These are phyloP conservation scores for Aphelidium insulamus DNA, from an alignment of 371 early-diverging fungal species.

Conservation along the genomic window DNA sequence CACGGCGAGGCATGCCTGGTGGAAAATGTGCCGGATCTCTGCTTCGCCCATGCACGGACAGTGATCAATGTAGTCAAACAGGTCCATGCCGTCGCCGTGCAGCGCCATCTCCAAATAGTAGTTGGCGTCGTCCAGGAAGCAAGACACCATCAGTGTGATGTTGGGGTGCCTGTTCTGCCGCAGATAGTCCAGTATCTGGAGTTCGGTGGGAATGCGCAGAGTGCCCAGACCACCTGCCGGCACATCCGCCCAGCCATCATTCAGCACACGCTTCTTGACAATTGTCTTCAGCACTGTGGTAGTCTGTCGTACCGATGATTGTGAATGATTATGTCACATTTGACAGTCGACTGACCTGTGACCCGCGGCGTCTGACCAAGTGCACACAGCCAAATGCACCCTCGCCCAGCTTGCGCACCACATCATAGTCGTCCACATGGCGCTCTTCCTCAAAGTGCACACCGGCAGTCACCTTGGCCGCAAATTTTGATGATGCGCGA, in stretches of 20 bases:
- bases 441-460: no score
- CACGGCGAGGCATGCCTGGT: conserved; percentile 35
- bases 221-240: neutral
- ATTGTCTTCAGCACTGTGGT: no score
- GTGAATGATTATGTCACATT: neutral
- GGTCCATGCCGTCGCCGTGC: conserved; percentile 37
- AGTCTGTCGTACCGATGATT: neutral
- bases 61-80: conserved; percentile 49
- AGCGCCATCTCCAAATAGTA: conserved; percentile 42
- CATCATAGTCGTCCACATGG: no score
- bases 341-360: no score
- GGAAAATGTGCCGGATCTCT: conserved; percentile 30
- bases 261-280: no score
- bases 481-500: no score
- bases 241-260: no score
- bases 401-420: no score
- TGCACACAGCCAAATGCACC: no score
- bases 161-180: conserved; percentile 4
- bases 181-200: conserved; percentile 5
- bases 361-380: no score
- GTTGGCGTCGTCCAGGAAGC: conserved; percentile 24
- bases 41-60: conserved; percentile 26
- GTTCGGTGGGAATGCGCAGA: conserved; percentile 6
- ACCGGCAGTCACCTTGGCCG: no score
- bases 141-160: conserved; percentile 4